Evolutionary conservation across 106 monocot genomes (phyloP), one percentile per base, ranked within the genome.

Genomic region (Phalaenopsis equestris): DNA sequence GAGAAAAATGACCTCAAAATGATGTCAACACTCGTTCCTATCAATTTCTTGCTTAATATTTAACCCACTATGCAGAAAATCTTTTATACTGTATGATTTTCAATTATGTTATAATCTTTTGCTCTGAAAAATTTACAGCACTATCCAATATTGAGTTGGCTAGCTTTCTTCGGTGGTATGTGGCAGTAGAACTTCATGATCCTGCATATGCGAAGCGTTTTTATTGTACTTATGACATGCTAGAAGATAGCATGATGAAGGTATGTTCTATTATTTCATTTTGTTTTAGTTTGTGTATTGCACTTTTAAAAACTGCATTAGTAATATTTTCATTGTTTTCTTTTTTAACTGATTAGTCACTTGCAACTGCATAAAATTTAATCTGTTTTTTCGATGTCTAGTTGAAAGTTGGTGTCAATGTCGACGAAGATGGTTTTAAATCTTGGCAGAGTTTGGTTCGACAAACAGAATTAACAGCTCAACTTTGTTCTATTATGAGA

Each of bases 141-240:
- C 67, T 98, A 76, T 90, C 87, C 47, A 98, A 98, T 86, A 89
- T 98, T 84, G 94, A 98, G 85, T 88, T 98, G 72, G 97, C 94
- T 73, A 98, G 97, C 88, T 98, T 94, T 85, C 85, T 98, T 48
- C 92, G 90, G 43, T 98, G 97, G 97, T 98, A 94, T 83, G 90
- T 98, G 55, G 81, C 88, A 19, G 92, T 98, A 55, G 97, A 97
- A 81, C 88, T 97, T 89, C 89, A 92, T 77, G 94, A 94, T 84
- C 92, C 92, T 82, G 87, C 90, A 56, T 97, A 90, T 89, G 88
- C 90, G 43, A 97, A 85, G 79, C 94, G 97, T 39, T 97, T 86
- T 80, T 90, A 91, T 77, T 86, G 82, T 76, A 97, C 97, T 1
- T 84, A 94, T 86, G 94, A 97, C 45, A 92, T 97, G 85, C 84